These are phyloP conservation scores for Ceratobasidium sp. DNA, from an alignment of 1,284 basidiomycete genomes.

Conservation along the genomic window DNA sequence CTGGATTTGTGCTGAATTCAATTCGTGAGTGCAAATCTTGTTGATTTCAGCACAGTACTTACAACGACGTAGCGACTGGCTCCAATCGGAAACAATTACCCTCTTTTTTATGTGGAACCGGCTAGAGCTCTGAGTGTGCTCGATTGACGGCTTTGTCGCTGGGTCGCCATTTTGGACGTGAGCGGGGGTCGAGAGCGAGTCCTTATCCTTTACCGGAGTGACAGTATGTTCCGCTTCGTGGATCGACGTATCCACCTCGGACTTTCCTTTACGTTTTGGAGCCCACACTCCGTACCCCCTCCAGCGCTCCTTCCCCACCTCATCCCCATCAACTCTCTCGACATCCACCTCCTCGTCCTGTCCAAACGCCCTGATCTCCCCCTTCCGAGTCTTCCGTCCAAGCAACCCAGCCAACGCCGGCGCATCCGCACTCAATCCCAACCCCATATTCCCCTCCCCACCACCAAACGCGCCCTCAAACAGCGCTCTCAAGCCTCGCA, in stretches of 20 bases:
- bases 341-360: constrained; percentile 42
- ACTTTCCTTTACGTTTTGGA: not conserved
- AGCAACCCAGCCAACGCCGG: constrained; percentile 37
- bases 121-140: constrained; percentile 14
- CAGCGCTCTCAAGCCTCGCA: constrained; percentile 32
- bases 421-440: constrained; percentile 36
- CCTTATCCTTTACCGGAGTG: not conserved
- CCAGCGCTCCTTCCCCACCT: constrained; percentile 14
- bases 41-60: not conserved
- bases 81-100: constrained; percentile 41
- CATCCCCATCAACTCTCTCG: constrained; percentile 12
- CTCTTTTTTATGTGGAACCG: constrained; percentile 39
- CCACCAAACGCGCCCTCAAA: constrained; percentile 29
- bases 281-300: constrained; percentile 29
- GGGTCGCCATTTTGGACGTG: too few relatives aligned
- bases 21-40: not conserved
- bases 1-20: constrained; percentile 20
- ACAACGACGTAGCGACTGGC: constrained; percentile 35
- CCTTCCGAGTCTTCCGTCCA: constrained; percentile 33
- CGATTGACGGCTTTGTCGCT: not conserved
- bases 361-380: constrained; percentile 31
- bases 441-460: constrained; percentile 15
- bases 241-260: not conserved
- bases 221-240: not conserved
- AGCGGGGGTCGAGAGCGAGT: not conserved